These are phyloP conservation scores for Hondaea fermentalgiana DNA, from an alignment of 108 stramenopile genomes.

Conservation along the genomic window DNA sequence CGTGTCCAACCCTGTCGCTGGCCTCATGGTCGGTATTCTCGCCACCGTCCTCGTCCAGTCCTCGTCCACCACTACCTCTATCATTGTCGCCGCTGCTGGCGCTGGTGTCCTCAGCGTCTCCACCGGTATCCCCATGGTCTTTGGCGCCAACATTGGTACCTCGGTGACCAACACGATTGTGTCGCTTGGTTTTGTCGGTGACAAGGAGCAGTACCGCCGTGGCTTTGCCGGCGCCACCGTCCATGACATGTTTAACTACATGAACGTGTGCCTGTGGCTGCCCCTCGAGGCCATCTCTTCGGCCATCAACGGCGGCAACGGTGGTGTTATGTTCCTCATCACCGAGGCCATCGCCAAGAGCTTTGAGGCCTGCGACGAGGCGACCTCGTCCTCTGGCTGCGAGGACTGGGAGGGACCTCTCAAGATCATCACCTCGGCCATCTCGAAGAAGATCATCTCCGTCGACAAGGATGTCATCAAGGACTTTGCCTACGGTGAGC, in stretches of 20 bases:
- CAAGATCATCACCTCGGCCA: slow-evolving; percentile 63
- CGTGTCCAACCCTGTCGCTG: slow-evolving; percentile 75
- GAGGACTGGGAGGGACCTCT: slow-evolving; percentile 67
- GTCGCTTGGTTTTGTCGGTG: slow-evolving; percentile 72
- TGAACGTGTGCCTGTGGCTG: slow-evolving; percentile 62
- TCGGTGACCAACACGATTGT: slow-evolving; percentile 39
- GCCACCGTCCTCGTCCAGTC: slow-evolving; percentile 74
- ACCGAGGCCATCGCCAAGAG: slow-evolving; percentile 60
- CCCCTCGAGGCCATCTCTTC: slow-evolving; percentile 59
- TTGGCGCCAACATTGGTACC: too few relatives aligned
- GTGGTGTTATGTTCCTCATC: slow-evolving; percentile 46
- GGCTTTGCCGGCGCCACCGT: slow-evolving; percentile 81
- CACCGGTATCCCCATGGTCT: slow-evolving; percentile 34
- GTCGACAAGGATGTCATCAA: slow-evolving; percentile 67
- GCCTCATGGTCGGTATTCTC: slow-evolving; percentile 68
- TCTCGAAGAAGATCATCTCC: slow-evolving; percentile 57
- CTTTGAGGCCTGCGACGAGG: not conserved
- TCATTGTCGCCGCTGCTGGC: slow-evolving; percentile 69
- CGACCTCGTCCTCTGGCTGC: not conserved
- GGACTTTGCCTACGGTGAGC: slow-evolving; percentile 50
- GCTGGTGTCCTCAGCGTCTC: slow-evolving; percentile 55
- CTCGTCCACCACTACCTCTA: slow-evolving; percentile 74
- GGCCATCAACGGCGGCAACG: not conserved
- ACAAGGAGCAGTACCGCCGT: slow-evolving; percentile 68
- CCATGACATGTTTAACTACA: slow-evolving; percentile 79